Conservation (phyloP, 2,329 filamentous ascomycete genomes). For the Leptographium radiaticola region DNA sequence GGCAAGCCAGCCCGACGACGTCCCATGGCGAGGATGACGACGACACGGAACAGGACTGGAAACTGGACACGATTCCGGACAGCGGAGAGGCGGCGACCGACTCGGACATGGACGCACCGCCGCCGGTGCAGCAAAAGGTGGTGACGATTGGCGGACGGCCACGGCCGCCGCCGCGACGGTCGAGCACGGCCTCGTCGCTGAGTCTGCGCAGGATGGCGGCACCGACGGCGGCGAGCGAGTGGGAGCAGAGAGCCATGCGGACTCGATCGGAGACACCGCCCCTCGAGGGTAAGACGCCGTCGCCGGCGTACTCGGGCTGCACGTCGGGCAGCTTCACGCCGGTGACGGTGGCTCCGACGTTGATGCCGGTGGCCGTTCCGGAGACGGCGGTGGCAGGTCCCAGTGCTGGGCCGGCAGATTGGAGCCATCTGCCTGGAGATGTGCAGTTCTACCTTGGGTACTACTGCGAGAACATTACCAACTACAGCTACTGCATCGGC, state of each 20-base stretch:
- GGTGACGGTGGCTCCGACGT: slow-evolving; percentile 10
- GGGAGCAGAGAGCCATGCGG: slow-evolving; percentile 13
- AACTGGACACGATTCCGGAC: slow-evolving; percentile 40
- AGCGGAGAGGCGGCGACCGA: slow-evolving; percentile 25
- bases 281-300: slow-evolving; percentile 36
- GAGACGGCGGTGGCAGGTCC: not conserved
- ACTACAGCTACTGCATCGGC: slow-evolving; percentile 72
- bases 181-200: slow-evolving; percentile 25
- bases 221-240: slow-evolving; percentile 10
- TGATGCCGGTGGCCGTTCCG: not conserved
- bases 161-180: slow-evolving; percentile 19
- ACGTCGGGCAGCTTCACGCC: slow-evolving; percentile 24
- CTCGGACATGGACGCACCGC: not conserved
- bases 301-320: slow-evolving; percentile 37
- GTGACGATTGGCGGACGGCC: slow-evolving; percentile 3
- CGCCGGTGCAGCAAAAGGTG: not conserved
- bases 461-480: slow-evolving; percentile 62
- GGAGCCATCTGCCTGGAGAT: slow-evolving; percentile 51
- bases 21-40: slow-evolving; percentile 41
- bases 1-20: slow-evolving; percentile 37
- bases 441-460: slow-evolving; percentile 68
- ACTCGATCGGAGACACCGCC: slow-evolving; percentile 42
- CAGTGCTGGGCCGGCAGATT: slow-evolving; percentile 25
- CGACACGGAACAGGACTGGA: slow-evolving; percentile 28
- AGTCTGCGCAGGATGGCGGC: slow-evolving; percentile 19